phyloP scores from a whole-genome alignment of 2,329 filamentous ascomycete genomes.

The Fusarium temperatum region DNA sequence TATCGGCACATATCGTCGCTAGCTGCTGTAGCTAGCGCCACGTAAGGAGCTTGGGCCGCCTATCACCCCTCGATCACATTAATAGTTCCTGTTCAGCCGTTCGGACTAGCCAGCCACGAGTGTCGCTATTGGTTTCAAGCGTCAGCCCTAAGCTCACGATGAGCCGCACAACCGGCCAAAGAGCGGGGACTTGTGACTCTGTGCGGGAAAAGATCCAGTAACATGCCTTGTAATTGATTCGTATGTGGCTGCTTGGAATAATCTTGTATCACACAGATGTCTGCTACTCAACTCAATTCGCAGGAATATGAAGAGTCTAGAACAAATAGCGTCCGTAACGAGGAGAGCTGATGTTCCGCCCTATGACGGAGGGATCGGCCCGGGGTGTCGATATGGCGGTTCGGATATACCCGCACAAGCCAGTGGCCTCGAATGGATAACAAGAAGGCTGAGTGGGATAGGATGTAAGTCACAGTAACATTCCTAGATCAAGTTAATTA shows the following conservation, averaged over 20 bases:
- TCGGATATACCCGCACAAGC: neutral
- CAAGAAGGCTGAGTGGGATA: neutral
- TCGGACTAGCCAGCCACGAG: neutral
- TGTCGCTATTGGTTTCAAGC: neutral
- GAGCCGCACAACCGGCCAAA: neutral
- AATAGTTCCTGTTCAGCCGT: neutral
- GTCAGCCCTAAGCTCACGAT: neutral
- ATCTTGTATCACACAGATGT: neutral
- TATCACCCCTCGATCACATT: neutral
- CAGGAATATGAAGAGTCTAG: neutral
- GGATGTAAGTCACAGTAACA: neutral
- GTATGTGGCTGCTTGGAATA: neutral
- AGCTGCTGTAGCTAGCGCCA: neutral
- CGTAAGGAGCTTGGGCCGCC: neutral
- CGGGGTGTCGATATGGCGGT: neutral
- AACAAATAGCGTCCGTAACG: neutral
- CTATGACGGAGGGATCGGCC: neutral
- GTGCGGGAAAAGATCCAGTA: neutral
- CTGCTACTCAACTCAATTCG: neutral
- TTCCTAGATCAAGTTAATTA: neutral
- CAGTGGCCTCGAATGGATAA: neutral
- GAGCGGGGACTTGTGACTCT: neutral
- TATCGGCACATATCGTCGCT: neutral
- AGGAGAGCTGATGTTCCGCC: neutral
- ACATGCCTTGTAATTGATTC: neutral